Conservation (phyloP, 2,329 filamentous ascomycete species). For the Beauveria pseudobassiana region DNA sequence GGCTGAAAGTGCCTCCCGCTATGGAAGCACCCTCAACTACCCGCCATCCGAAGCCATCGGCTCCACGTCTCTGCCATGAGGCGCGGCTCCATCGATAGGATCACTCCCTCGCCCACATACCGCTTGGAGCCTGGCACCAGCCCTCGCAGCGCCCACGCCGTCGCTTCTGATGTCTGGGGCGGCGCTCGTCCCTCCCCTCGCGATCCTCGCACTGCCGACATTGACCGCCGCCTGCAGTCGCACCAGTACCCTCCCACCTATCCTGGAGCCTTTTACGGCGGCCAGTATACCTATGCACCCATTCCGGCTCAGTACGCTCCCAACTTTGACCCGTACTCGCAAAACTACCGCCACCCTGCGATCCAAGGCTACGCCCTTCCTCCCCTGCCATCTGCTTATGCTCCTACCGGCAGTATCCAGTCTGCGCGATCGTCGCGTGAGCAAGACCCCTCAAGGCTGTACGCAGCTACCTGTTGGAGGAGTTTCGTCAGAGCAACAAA, state of each 20-base stretch:
- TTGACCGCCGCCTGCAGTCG: conserved; percentile 29
- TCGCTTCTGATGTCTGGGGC: conserved; percentile 32
- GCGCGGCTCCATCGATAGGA: conserved; percentile 32
- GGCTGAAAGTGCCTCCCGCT: conserved; percentile 22
- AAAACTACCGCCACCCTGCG: conserved; percentile 28
- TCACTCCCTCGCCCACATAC: conserved; percentile 26
- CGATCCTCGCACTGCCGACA: conserved; percentile 28
- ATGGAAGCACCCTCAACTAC: conserved; percentile 21
- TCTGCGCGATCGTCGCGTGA: conserved; percentile 38
- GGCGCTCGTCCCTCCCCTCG: conserved; percentile 25
- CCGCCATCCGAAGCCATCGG: conserved; percentile 23
- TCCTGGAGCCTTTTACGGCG: conserved; percentile 23
- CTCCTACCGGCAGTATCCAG: conserved; percentile 21
- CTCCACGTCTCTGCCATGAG: conserved; percentile 23
- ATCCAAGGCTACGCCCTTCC: conserved; percentile 26
- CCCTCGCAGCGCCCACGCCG: conserved; percentile 17
- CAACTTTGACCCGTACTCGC: conserved; percentile 30
- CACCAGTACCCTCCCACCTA: conserved; percentile 26
- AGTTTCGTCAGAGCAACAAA: conserved; percentile 71
- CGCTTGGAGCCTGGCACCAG: conserved; percentile 23
- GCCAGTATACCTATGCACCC: conserved; percentile 22
- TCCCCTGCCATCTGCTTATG: conserved; percentile 24
- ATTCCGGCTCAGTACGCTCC: conserved; percentile 28
- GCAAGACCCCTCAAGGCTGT: conserved; percentile 52
- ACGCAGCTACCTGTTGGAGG: conserved; percentile 67